These are phyloP conservation scores for Wallacemonas sp. DNA, from an alignment of 208 protist species.

Conservation along the genomic window DNA sequence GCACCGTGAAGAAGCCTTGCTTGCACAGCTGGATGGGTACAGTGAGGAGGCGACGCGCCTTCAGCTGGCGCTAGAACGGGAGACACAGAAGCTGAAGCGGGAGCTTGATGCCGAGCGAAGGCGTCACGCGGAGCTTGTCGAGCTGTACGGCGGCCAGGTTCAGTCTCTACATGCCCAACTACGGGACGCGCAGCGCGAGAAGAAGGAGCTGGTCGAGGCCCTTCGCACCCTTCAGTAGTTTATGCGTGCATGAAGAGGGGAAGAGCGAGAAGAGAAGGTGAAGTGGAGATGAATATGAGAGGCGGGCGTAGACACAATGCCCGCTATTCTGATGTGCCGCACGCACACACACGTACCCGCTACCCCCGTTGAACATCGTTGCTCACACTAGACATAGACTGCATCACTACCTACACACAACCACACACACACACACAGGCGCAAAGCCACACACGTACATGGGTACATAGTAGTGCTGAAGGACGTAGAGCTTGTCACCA, in stretches of 20 bases:
- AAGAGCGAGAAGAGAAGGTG: no score
- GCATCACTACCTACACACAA: neutral
- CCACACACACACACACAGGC: neutral
- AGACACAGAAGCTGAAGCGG: conserved; percentile 25
- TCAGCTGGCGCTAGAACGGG: conserved; percentile 23
- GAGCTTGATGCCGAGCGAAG: conserved; percentile 47
- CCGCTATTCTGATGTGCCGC: no score
- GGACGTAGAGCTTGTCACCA: no score
- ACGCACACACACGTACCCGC: neutral
- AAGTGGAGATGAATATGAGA: no score
- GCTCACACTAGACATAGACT: neutral
- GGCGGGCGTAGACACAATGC: no score
- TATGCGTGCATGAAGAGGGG: no score
- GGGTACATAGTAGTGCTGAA: no score
- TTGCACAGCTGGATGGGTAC: conserved; percentile 53
- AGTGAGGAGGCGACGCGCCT: conserved; percentile 33
- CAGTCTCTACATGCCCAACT: conserved; percentile 62
- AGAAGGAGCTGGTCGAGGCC: conserved; percentile 18
- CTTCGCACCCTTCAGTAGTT: conserved; percentile 5
- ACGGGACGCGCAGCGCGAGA: conserved; percentile 31
- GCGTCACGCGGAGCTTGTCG: conserved; percentile 50
- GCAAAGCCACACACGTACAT: no score
- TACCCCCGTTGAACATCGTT: neutral
- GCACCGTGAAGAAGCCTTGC: conserved; percentile 26
- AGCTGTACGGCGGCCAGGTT: conserved; percentile 58